Evolutionary conservation across 495 filamentous ascomycete genomes (phyloP), one percentile per base, ranked within the genome.

Genomic region (Talaromyces liani): DNA sequence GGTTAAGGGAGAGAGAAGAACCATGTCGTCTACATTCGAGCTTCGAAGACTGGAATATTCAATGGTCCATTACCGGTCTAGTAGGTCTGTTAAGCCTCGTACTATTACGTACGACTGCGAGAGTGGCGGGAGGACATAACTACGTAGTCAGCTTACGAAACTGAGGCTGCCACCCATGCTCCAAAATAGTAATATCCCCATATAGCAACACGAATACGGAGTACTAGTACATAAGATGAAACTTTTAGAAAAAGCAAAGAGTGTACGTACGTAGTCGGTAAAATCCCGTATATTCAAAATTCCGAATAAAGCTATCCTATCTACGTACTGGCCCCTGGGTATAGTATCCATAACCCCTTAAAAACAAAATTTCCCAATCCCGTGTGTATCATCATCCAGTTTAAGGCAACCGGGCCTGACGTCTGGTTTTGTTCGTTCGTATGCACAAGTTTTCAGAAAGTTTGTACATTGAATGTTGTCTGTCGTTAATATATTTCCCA

Each of bases 321-420:
- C 53, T 24, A 24, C 22, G 22, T 24, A 24, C 36, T 56, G 29
- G 14, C 53, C 16, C n/a, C 53, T 54, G 53, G 53, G 53, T 56
- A 56, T 56, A 56, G 27, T 56, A 27, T 29, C 27, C 53, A 16
- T 27, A 56, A 56, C 53, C 53, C 53, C 53, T 14, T 14, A 14
- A 56, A 22, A 29, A 27, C 6, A 24, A 54, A 56, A 10, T 5
- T 56, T 29, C 53, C 53, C 53, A 56, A 56, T 56, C 24, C 27
- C 53, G 8, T 56, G 31, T 36, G 31, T 58, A 58, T 58, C 56
- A 25, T 58, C 56, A 58, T 58, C 31, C 31, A 58, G 56, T 33
- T 36, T 33, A 56, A 36, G 56, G 27, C 27, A 58, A 58, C 56
- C 56, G 56, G 56, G 56, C 56, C 56, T 58, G 56, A 58, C 31